Base-by-base conservation (phyloP, 1,284 basidiomycete species). In the Leccinum subrobustum region DNA sequence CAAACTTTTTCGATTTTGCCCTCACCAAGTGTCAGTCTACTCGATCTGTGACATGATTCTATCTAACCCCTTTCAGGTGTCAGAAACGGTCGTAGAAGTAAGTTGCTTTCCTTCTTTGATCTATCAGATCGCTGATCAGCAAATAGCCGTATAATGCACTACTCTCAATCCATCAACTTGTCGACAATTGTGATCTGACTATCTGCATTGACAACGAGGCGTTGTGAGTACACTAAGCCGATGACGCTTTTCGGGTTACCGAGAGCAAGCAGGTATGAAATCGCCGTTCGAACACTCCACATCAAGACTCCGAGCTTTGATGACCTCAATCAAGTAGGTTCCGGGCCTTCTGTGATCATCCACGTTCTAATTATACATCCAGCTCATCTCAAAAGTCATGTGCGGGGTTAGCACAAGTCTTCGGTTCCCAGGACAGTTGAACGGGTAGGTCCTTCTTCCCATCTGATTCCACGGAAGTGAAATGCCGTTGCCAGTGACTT, bases 181-280 rank as follows among this genome's bases (percentile, higher is more conserved):
- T 96, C 14, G 95, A 98, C 68, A 92, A 92, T 76, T 88, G 91
- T 59, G 96, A 98, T 76, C 79, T 96, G 63, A 92, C 93, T 4
- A 86, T 96, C 68, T 93, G 92, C 74, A 86, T 97, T 58, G 92
- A 98, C 77, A 98, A 98, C 75, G 95, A 98, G 76, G 95, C 95
- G 4, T 77, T 97, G 81, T 95, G 61, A 55, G 84, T 78, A 8
- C 14, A 25, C 14, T 54, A 18, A n/a, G 14, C 7, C 29, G 5
- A 14, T 25, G 29, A 47, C 0, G 29, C 44, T 31, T 44, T 29
- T 57, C 56, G 20, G 6, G 35, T 35, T 51, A 18, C 33, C 23
- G 37, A 61, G 20, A 50, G 33, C 44, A 16, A 56, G 6, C 59
- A 90, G 88, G 63, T 93, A 96, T 73, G 88, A 96, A 65, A 95